phyloP scores from a whole-genome alignment of 179 eudicot species.

The Beta macrorhiza region DNA sequence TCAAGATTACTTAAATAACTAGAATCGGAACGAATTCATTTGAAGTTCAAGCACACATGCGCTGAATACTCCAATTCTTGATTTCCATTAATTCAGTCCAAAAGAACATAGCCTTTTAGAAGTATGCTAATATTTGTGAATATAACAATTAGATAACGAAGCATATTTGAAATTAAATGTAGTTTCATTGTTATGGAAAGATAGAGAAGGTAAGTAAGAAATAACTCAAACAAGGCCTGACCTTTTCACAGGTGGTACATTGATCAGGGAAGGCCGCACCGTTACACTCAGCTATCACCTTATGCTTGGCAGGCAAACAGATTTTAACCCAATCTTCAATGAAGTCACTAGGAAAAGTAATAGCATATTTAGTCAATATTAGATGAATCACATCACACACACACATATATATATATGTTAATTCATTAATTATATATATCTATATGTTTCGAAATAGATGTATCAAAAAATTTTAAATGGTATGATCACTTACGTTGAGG shows the following conservation, averaged over 20 bases:
- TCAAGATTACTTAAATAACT: too few relatives aligned
- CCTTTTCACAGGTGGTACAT: conserved; percentile 72
- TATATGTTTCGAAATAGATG: not conserved
- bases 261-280: conserved; percentile 51
- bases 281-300: conserved; percentile 49
- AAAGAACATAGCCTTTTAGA: too few relatives aligned
- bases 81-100: too few relatives aligned
- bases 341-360: conserved; percentile 50
- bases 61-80: too few relatives aligned
- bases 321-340: conserved; percentile 91
- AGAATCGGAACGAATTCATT: too few relatives aligned
- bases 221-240: conserved; percentile 8
- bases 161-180: too few relatives aligned
- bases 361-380: not conserved
- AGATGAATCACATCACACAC: not conserved
- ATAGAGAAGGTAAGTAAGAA: too few relatives aligned
- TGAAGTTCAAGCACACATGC: too few relatives aligned
- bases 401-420: too few relatives aligned
- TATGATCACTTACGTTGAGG: conserved; percentile 52
- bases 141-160: too few relatives aligned
- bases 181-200: too few relatives aligned
- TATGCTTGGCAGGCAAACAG: conserved; percentile 68
- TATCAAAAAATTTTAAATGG: not conserved
- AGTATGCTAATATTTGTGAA: too few relatives aligned
- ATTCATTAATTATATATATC: not conserved